These are phyloP conservation scores for Epichloe aotearoae DNA, from an alignment of 2,329 filamentous ascomycete species.

Conservation along the genomic window DNA sequence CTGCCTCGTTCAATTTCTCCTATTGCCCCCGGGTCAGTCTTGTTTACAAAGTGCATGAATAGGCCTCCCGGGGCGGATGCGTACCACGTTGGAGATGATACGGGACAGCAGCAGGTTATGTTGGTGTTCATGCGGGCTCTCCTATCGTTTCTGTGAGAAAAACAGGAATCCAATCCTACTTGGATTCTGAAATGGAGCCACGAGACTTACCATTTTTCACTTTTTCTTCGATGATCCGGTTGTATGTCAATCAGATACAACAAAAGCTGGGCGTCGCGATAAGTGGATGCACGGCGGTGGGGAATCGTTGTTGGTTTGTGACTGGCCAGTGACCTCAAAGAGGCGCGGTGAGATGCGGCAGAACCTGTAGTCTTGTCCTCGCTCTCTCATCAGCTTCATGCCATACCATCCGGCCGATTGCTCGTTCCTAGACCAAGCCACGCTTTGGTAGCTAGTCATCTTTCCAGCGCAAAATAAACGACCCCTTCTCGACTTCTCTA, in stretches of 20 bases:
- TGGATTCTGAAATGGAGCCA: background rate
- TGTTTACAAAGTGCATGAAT: background rate
- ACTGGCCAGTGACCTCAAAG: slow-evolving; percentile 4
- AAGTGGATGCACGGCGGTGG: background rate
- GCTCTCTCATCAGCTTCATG: background rate
- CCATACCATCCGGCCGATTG: background rate
- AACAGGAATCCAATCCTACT: too few relatives aligned
- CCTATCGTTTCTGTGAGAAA: slow-evolving; percentile 32
- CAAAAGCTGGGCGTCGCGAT: background rate
- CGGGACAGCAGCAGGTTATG: slow-evolving; percentile 86
- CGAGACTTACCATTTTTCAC: background rate
- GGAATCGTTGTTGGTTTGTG: background rate
- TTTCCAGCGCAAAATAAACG: background rate
- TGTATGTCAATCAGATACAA: background rate
- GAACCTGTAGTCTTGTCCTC: slow-evolving; percentile 11
- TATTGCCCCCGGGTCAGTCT: slow-evolving; percentile 22
- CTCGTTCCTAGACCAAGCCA: too few relatives aligned
- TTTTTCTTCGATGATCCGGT: background rate
- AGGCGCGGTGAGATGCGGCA: slow-evolving; percentile 22
- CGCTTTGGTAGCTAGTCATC: background rate
- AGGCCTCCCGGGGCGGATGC: slow-evolving; percentile 17
- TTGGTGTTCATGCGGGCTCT: slow-evolving; percentile 95
- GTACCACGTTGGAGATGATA: slow-evolving; percentile 94
- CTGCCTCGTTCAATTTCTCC: slow-evolving; percentile 95
- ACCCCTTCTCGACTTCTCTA: background rate